Evolutionary conservation across 352 stramenopile genomes (phyloP), one percentile per base, ranked within the genome.

Genomic region (Thalassiosira exigua): DNA sequence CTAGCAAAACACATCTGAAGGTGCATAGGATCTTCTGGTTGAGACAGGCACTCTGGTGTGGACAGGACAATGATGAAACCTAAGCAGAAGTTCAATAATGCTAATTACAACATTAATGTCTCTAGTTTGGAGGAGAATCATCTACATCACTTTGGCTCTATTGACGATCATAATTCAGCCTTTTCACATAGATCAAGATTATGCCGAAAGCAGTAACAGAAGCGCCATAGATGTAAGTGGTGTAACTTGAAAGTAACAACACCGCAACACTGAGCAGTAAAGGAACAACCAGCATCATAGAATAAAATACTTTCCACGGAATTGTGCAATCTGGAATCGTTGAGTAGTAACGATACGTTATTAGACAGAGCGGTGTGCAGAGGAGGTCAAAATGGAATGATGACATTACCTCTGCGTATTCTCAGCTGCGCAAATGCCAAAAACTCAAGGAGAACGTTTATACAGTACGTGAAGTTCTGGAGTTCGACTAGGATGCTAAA

Each of bases 211-310:
- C 36, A 44, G 36, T 44, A 14, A 14, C 36, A 44, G 7, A 33
- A 5, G 68, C 59, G 14, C 48, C 66, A 46, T 77, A 82, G 11
- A 82, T 82, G 46, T 82, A 82, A 14, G 74, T 82, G 22, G 67
- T 52, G 39, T 82, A 82, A 26, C 56, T 73, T 21, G 71, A 71
- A 7, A 82, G 61, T 1, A 52, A 61, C n/a, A 85, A 61, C 21
- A 85, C 36, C 17, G 67, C 26, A 9, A 85, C 4, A 32, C 75
- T 85, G 22, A 76, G 68, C 1, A 75, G 32, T 7, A 79, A 33
- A 46, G 78, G 66, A 17, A 64, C 50, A 57, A 66, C 41, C 5
- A 81, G 44, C 41, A 81, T 71, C 30, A 74, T 33, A 3, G 46
- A n/a, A n/a, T n/a, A n/a, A n/a, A n/a, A n/a, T n/a, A n/a, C n/a